Conservation (phyloP, 176 grass and related monocot species). For the Eragrostis nindensis region DNA sequence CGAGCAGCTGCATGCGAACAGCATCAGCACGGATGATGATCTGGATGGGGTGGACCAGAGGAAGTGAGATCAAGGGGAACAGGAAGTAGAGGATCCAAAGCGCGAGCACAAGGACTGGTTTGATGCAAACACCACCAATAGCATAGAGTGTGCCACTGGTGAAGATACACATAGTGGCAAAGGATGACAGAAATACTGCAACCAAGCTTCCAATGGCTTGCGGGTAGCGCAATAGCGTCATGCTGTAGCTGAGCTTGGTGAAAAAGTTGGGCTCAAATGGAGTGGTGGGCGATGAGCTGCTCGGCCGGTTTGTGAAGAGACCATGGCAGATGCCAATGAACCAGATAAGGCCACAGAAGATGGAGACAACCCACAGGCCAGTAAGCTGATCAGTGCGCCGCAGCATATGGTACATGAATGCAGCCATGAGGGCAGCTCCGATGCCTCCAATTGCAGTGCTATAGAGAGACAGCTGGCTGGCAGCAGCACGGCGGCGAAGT, state of each 20-base stretch:
- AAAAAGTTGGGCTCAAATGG: slow-evolving; percentile 54
- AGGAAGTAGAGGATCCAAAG: slow-evolving; percentile 91
- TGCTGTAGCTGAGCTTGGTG: slow-evolving; percentile 58
- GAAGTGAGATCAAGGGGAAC: slow-evolving; percentile 73
- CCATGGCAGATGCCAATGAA: slow-evolving; percentile 88
- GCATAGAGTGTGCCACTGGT: slow-evolving; percentile 70
- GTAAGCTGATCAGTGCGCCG: slow-evolving; percentile 88
- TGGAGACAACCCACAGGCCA: slow-evolving; percentile 89
- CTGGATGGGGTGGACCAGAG: slow-evolving; percentile 72
- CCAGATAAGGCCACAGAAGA: slow-evolving; percentile 90
- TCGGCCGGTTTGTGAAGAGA: slow-evolving; percentile 76
- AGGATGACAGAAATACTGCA: slow-evolving; percentile 74
- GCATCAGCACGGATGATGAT: slow-evolving; percentile 78
- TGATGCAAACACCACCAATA: slow-evolving; percentile 83
- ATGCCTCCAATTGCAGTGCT: slow-evolving; percentile 72
- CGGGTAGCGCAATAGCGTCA: slow-evolving; percentile 63
- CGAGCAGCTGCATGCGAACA: slow-evolving; percentile 86
- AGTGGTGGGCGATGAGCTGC: slow-evolving; percentile 51
- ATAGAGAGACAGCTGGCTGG: slow-evolving; percentile 65
- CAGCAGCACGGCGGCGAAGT: slow-evolving; percentile 63
- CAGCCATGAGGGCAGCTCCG: slow-evolving; percentile 85
- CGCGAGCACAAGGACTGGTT: slow-evolving; percentile 62
- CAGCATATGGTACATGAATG: slow-evolving; percentile 95
- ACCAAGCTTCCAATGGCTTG: slow-evolving; percentile 82
- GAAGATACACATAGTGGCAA: slow-evolving; percentile 95